Percentiles rank a stretch among this genome's conserved stretches.
phyloP scores from a whole-genome alignment of 345 rosid genomes.

The Aquilaria sinensis region DNA sequence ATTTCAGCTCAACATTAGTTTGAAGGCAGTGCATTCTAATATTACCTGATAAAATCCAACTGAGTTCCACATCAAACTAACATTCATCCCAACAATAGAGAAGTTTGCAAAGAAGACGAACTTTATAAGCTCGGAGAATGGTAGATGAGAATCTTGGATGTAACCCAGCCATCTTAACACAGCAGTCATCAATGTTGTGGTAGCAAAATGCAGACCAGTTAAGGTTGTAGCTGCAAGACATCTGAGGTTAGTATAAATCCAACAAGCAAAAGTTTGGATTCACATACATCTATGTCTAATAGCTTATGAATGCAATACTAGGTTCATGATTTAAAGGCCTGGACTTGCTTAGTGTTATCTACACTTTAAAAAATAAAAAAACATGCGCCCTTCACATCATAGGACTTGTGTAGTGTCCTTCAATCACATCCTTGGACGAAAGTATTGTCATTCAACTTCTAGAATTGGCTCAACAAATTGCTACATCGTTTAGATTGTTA shows the following conservation, averaged over 20 bases:
- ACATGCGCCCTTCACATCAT: too few species aligned
- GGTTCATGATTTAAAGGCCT: neutral
- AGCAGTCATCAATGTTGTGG: constrained; percentile 74
- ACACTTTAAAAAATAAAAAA: neutral
- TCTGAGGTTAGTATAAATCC: neutral
- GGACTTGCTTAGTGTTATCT: neutral
- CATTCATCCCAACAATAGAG: constrained; percentile 99
- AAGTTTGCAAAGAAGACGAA: constrained; percentile 83
- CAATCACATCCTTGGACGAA: too few species aligned
- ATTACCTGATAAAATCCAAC: constrained; percentile 97
- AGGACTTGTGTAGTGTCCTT: too few species aligned
- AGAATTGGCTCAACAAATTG: too few species aligned
- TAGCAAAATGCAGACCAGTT: constrained; percentile 91
- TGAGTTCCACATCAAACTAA: constrained; percentile 97
- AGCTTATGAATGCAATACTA: neutral
- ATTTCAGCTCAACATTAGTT: constrained; percentile 2
- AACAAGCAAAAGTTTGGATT: neutral
- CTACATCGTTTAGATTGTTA: too few species aligned
- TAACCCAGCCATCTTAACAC: constrained; percentile 82
- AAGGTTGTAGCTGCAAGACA: constrained; percentile 80
- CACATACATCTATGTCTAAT: neutral
- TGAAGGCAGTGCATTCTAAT: neutral
- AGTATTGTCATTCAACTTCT: too few species aligned
- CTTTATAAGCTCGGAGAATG: constrained; percentile 67
- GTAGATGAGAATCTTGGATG: constrained; percentile 92